Evolutionary conservation across 1,284 basidiomycete genomes (phyloP), one percentile per base, ranked within the genome.

Genomic region (Ustilago cynodontis): DNA sequence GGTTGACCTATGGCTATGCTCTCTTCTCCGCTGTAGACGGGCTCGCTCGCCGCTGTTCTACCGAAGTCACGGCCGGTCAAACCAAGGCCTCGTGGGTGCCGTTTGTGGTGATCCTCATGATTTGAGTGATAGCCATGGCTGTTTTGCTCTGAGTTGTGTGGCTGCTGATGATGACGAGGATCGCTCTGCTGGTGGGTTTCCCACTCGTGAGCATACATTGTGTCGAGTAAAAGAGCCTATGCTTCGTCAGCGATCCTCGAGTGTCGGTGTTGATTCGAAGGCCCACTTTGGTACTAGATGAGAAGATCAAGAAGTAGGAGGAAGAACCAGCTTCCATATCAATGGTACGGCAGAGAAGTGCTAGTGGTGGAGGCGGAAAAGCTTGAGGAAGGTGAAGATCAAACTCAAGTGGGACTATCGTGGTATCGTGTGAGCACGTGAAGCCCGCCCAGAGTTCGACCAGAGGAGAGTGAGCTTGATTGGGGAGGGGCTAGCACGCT

Each of bases 1-100:
- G 65, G 49, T 18, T 66, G 63, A 8, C 56, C 60, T 51, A 67
- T 60, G 10, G 60, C 60, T n/a, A 67, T 33, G 53, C 56, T 64
- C 14, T 65, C 54, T 29, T 7, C 55, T 10, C 35, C 43, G 22
- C 20, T n/a, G 18, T 37, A 4, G 22, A 28, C 49, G 14, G 9
- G 22, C 31, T 22, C 37, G 9, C 28, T 45, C 39, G 37, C 51
- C 10, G 31, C 18, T 24, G 31, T 20, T 9, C 2, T 24, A 5
- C 28, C 24, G 9, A 57, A 33, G 31, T 57, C 49, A 47, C 39
- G 11, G 6, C 49, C 41, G n/a, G 14, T 59, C 29, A 70, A 14
- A 16, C 67, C 57, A 0, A 67, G 39, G n/a, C 59, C 65, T n/a
- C 51, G 47, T 14, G 57, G 26, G 2, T 9, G 54, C 18, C 24